Percentiles rank a stretch among this genome's conserved stretches.
Conservation (phyloP, 768 basidiomycete species). For the Lentinula raphanica region DNA sequence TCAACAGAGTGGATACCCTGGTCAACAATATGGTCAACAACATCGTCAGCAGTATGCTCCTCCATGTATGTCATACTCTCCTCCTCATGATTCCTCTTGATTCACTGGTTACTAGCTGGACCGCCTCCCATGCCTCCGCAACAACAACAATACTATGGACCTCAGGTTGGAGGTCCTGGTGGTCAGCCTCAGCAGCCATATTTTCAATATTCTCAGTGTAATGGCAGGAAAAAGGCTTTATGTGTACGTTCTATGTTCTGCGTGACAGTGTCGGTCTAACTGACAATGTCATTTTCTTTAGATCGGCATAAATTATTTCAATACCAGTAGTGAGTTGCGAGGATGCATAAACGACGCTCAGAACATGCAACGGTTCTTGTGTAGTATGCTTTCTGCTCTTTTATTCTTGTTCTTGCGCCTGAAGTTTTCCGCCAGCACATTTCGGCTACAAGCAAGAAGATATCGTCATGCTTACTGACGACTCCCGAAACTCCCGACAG, state of each 20-base stretch:
- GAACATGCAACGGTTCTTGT: slow-evolving; percentile 77
- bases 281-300: slow-evolving; percentile 20
- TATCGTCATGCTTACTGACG: slow-evolving; percentile 84
- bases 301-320: slow-evolving; percentile 89
- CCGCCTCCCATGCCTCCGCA: slow-evolving; percentile 51
- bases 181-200: slow-evolving; percentile 49
- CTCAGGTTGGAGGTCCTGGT: slow-evolving; percentile 43
- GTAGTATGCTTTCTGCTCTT: slow-evolving; percentile 37
- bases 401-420: not conserved
- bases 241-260: slow-evolving; percentile 46
- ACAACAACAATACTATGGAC: slow-evolving; percentile 58
- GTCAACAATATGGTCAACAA: slow-evolving; percentile 19
- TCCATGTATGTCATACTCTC: slow-evolving; percentile 15
- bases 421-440: slow-evolving; percentile 29
- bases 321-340: slow-evolving; percentile 56
- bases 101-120: slow-evolving; percentile 16
- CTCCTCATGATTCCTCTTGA: not conserved
- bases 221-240: slow-evolving; percentile 81
- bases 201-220: slow-evolving; percentile 90
- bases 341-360: slow-evolving; percentile 93
- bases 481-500: slow-evolving; percentile 53
- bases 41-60: slow-evolving; percentile 22
- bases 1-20: slow-evolving; percentile 26
- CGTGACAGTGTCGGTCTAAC: not conserved
- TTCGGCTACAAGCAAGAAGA: slow-evolving; percentile 72